phyloP scores from a whole-genome alignment of 2,329 filamentous ascomycete species.

The Colletotrichum truncatum region DNA sequence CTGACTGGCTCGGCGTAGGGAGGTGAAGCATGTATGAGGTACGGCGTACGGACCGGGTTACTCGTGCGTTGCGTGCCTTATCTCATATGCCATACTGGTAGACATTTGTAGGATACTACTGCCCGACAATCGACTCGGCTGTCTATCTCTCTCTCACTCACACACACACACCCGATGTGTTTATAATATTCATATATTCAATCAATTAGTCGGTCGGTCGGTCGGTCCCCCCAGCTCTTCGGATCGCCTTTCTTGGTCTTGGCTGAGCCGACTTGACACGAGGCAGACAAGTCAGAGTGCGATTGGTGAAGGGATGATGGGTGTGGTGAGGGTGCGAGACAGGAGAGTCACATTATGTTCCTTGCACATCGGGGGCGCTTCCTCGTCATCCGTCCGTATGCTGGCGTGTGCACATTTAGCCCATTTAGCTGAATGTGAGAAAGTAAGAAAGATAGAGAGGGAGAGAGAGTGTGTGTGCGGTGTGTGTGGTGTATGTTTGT shows the following conservation, averaged over 20 bases:
- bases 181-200: too few relatives aligned
- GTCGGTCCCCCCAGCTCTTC: background rate
- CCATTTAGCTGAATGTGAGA: background rate
- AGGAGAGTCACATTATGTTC: constrained; percentile 3
- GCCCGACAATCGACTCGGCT: too few relatives aligned
- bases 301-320: constrained; percentile 1
- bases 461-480: background rate
- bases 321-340: constrained; percentile 22
- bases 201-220: background rate
- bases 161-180: too few relatives aligned
- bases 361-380: constrained; percentile 20
- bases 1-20: background rate
- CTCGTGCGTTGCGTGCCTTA: background rate
- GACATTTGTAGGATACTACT: too few relatives aligned
- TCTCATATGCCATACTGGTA: too few relatives aligned
- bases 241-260: background rate
- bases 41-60: too few relatives aligned
- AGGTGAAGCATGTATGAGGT: too few relatives aligned
- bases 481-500: background rate
- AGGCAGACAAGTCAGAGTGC: constrained; percentile 4
- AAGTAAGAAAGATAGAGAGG: background rate
- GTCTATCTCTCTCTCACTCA: too few relatives aligned
- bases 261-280: constrained; percentile 10
- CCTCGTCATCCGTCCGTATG: constrained; percentile 4
- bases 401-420: background rate